A percentile compares a stretch with the other conserved stretches of the same genome.
These are phyloP conservation scores for Seminavis robusta DNA, from an alignment of 108 stramenopile genomes.

Conservation along the genomic window DNA sequence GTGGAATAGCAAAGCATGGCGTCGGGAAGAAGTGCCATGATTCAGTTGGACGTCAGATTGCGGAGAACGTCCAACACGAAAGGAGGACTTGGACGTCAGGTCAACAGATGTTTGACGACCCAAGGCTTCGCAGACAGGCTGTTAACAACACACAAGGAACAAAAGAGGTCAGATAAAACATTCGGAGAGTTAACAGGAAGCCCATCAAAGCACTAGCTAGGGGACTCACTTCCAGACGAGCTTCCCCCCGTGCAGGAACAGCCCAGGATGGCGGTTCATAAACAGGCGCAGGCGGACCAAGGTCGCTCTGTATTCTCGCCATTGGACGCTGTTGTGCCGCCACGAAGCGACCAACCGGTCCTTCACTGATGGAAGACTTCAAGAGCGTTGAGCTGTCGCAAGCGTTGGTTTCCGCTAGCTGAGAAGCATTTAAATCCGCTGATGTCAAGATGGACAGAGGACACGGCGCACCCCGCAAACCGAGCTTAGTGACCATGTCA, in stretches of 20 bases:
- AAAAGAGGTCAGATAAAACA: background rate
- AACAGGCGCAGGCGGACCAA: background rate
- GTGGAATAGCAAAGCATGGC: conserved; percentile 80
- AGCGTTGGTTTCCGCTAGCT: background rate
- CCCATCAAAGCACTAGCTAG: background rate
- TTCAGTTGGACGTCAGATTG: conserved; percentile 60
- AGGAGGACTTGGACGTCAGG: conserved; percentile 54
- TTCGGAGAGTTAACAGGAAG: background rate
- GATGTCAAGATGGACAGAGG: too few relatives aligned
- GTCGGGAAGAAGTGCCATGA: conserved; percentile 66
- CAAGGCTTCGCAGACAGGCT: conserved; percentile 67
- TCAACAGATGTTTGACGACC: conserved; percentile 61
- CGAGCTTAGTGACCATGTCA: too few relatives aligned
- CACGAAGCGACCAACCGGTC: too few relatives aligned
- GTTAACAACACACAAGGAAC: background rate
- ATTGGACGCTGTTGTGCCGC: background rate
- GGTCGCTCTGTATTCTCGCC: background rate
- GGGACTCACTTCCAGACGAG: conserved; percentile 65
- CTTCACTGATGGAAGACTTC: too few relatives aligned
- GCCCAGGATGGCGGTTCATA: conserved; percentile 78
- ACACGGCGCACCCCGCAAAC: too few relatives aligned
- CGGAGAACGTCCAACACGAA: conserved; percentile 70
- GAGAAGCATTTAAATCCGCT: too few relatives aligned
- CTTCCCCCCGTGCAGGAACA: conserved; percentile 69
- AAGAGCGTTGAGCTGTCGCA: background rate